Conservation (phyloP, 805 yeast genomes). For the Clavispora asparagi region DNA sequence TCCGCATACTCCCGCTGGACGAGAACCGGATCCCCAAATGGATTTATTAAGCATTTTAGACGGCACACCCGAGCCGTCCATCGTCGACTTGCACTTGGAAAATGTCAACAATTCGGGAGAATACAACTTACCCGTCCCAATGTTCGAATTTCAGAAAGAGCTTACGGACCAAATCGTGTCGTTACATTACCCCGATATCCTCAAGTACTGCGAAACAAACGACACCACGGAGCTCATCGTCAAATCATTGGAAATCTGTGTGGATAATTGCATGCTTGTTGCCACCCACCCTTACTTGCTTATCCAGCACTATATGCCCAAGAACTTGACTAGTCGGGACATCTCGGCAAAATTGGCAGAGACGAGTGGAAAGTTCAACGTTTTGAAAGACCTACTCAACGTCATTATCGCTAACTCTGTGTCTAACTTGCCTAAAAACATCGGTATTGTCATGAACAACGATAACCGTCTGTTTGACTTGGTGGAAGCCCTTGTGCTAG, state of each 20-base stretch:
- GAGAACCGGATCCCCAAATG: conserved; percentile 38
- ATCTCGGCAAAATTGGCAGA: conserved; percentile 65
- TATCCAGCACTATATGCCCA: conserved; percentile 83
- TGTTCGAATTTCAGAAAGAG: conserved; percentile 82
- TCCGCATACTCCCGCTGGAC: not conserved
- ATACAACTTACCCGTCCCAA: conserved; percentile 74
- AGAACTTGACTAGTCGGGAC: conserved; percentile 64
- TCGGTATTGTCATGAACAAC: conserved; percentile 68
- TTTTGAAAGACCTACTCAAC: conserved; percentile 57
- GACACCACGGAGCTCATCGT: conserved; percentile 49
- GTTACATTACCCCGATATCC: conserved; percentile 83
- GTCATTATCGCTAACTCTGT: conserved; percentile 38
- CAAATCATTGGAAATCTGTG: conserved; percentile 73
- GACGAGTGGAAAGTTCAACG: conserved; percentile 80
- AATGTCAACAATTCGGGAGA: conserved; percentile 49
- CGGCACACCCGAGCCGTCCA: conserved; percentile 79
- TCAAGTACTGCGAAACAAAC: conserved; percentile 72
- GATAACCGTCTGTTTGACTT: conserved; percentile 64
- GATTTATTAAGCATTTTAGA: conserved; percentile 72
- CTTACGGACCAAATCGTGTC: conserved; percentile 89
- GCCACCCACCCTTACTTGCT: conserved; percentile 86
- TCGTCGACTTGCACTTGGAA: conserved; percentile 51
- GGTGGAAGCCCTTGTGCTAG: conserved; percentile 64
- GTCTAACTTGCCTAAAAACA: conserved; percentile 35
- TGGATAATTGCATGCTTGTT: conserved; percentile 70